A percentile compares a stretch with the other conserved stretches of the same genome.
These are phyloP conservation scores for Plasmodium fragile DNA, from an alignment of 169 alveolate species.

Conservation along the genomic window DNA sequence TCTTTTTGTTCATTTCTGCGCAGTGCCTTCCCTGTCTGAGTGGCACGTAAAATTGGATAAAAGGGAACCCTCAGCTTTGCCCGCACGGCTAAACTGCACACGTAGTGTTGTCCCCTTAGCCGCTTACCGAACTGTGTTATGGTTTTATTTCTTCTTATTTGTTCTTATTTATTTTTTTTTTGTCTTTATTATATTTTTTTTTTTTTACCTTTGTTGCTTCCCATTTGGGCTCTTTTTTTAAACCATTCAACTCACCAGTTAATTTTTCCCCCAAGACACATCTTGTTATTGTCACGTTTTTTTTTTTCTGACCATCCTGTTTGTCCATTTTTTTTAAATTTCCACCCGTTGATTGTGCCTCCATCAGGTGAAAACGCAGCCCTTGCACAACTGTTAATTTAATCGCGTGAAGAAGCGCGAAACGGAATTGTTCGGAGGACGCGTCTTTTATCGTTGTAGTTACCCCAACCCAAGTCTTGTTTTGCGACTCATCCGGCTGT, in stretches of 20 bases:
- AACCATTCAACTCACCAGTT: neutral
- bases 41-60: neutral
- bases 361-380: neutral
- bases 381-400: neutral
- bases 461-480: neutral
- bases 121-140: neutral
- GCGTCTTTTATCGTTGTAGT: neutral
- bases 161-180: too few relatives aligned
- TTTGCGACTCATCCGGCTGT: neutral
- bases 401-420: neutral
- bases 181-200: too few relatives aligned
- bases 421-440: neutral
- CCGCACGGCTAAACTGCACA: constrained; percentile 1
- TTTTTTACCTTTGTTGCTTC: neutral
- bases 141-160: constrained; percentile 3
- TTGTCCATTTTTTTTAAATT: neutral
- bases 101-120: constrained; percentile 5
- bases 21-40: neutral
- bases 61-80: neutral
- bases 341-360: neutral
- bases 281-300: neutral
- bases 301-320: neutral
- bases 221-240: neutral
- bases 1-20: neutral
- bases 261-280: neutral